Evolutionary conservation across 306 rosid genomes (phyloP), one percentile per base, ranked within the genome.

Genomic region (Trifolium fragiferum): DNA sequence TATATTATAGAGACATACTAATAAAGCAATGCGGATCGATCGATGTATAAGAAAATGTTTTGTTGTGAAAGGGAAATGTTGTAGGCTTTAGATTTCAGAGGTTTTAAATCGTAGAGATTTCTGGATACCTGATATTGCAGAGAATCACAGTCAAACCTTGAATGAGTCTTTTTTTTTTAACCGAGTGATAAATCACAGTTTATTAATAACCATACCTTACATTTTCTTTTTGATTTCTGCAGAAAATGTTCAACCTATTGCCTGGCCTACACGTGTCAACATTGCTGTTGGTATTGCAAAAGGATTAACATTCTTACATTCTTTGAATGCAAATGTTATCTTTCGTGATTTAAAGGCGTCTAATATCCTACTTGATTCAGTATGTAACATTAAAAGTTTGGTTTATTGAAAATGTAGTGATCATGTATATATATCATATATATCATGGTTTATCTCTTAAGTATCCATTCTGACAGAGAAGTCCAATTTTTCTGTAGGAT

Each of bases 271-370:
- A 6, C 86, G 97, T 33, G 80, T 93, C 81, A 83, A 70, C 67
- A 87, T 93, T 72, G 94, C 98, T 33, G 72, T 89, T 35, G 87
- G 84, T 65, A 90, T 89, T 64, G 97, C 98, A 6, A 71, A 87
- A 71, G 98, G 96, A 55, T 51, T 93, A 78, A 37, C 96, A 21
- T 90, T 89, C 84, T 78, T 90, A 73, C 97, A 90, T 80, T 76
- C 92, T 43, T 78, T 86, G 21, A 80, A 87, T 59, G 84, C 93
- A 66, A 93, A 90, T 73, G 93, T 93, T 44, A 93, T 93, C 77
- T 93, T 83, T 54, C 97, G 97, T 12, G 97, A 90, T 84, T 79
- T 94, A 61, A 94, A 94, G 89, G 98, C 97, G 63, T 86, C 98
- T 20, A 94, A 94, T 82, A 72, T 94, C 80, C 88, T 94, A 27